Evolutionary conservation across 2,329 filamentous ascomycete genomes (phyloP).

Genomic region (Fusarium haematococcum): DNA sequence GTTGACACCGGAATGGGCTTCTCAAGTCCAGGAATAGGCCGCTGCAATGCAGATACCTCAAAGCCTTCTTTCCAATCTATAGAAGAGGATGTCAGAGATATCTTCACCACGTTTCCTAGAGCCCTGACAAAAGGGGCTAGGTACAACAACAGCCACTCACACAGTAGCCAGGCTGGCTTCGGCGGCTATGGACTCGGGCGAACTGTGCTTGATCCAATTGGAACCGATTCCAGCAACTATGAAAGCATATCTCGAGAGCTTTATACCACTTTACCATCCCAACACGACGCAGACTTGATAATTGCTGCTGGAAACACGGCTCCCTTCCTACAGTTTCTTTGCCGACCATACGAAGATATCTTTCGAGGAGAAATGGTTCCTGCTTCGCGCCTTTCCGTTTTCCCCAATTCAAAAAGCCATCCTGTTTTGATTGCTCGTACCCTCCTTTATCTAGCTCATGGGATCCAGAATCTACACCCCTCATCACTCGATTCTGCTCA

Average conservation of each 20-base stretch:
- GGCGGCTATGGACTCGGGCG: background rate
- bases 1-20: background rate
- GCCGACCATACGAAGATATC: background rate
- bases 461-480: background rate
- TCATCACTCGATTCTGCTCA: background rate
- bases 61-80: background rate
- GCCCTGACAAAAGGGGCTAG: background rate
- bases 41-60: background rate
- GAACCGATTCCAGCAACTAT: background rate
- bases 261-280: background rate
- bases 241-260: background rate
- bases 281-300: background rate
- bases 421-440: background rate
- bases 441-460: background rate
- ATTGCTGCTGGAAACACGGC: background rate
- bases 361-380: background rate
- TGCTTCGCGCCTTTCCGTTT: background rate
- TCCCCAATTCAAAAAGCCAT: background rate
- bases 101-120: background rate
- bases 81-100: background rate
- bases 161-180: background rate
- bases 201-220: background rate
- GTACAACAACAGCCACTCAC: background rate
- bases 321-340: background rate
- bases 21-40: background rate